These are phyloP conservation scores for Candida ovalis DNA, from an alignment of 805 yeast genomes.

Conservation along the genomic window DNA sequence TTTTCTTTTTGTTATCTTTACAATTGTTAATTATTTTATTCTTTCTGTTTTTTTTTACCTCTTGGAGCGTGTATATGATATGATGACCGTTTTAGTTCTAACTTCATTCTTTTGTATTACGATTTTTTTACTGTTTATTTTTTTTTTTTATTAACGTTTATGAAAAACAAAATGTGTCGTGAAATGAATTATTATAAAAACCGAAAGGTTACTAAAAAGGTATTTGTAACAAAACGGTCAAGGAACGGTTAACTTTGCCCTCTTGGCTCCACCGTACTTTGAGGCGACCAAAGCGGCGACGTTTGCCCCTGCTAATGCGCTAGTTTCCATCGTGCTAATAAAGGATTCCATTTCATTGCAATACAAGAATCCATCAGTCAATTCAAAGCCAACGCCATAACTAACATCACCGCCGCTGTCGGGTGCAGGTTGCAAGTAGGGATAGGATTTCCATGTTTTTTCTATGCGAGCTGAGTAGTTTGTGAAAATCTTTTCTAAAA, in stretches of 20 bases:
- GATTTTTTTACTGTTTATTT: background rate
- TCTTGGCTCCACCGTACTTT: constrained; percentile 26
- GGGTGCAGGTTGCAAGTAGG: constrained; percentile 32
- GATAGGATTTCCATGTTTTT: constrained; percentile 44
- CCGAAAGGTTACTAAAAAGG: background rate
- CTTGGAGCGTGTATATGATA: background rate
- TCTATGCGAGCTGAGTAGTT: constrained; percentile 24
- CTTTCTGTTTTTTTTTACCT: background rate
- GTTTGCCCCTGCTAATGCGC: constrained; percentile 45
- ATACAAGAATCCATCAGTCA: constrained; percentile 35
- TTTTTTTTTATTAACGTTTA: background rate
- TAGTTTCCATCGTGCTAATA: constrained; percentile 50
- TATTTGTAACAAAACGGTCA: constrained; percentile 3
- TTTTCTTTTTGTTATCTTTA: background rate
- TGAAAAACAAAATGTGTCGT: background rate
- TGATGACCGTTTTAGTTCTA: background rate
- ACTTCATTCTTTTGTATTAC: background rate
- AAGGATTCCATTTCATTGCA: constrained; percentile 43
- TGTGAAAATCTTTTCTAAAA: constrained; percentile 22
- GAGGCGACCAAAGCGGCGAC: constrained; percentile 40
- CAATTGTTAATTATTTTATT: background rate
- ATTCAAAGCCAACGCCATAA: constrained; percentile 22
- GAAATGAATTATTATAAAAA: background rate
- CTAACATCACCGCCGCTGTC: constrained; percentile 5
- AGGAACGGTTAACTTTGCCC: constrained; percentile 19